Evolutionary conservation across 441 rosid genomes (phyloP).

Genomic region (Eutrema salsugineum): DNA sequence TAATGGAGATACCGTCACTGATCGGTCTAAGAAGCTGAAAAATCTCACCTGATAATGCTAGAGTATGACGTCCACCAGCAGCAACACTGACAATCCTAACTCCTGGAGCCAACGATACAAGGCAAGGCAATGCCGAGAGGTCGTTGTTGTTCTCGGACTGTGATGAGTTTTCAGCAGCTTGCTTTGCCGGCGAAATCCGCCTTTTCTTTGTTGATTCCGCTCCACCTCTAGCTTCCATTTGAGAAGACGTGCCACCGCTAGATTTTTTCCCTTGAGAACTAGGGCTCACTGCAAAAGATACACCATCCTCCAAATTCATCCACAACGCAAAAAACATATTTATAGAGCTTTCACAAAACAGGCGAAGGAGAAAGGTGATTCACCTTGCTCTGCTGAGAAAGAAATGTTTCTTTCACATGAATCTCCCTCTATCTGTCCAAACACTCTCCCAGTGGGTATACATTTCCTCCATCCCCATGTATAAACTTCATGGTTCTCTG

Average conservation of each 20-base stretch:
- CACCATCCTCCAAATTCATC: conserved; percentile 10
- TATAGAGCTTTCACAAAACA: neutral
- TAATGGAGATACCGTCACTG: conserved; percentile 3
- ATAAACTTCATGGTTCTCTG: conserved; percentile 75
- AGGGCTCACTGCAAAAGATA: conserved; percentile 50
- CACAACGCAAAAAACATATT: neutral
- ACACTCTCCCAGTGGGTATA: conserved; percentile 83
- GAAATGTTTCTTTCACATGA: conserved; percentile 50
- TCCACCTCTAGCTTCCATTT: conserved; percentile 46
- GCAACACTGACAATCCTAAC: conserved; percentile 78
- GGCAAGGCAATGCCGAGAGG: conserved; percentile 82
- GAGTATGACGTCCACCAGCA: conserved; percentile 97
- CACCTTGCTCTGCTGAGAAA: conserved; percentile 70
- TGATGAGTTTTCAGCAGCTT: conserved; percentile 73
- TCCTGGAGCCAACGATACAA: conserved; percentile 83
- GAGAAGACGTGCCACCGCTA: conserved; percentile 44
- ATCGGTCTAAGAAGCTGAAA: neutral
- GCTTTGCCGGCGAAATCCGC: conserved; percentile 62
- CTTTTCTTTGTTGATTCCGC: conserved; percentile 75
- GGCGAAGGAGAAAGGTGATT: conserved; percentile 7
- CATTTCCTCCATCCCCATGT: conserved; percentile 99
- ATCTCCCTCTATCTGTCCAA: conserved; percentile 56
- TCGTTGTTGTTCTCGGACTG: conserved; percentile 62
- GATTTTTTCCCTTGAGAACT: conserved; percentile 59
- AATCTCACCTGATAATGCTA: conserved; percentile 80